phyloP scores from a whole-genome alignment of 768 basidiomycete species.

The Mrakia frigida region DNA sequence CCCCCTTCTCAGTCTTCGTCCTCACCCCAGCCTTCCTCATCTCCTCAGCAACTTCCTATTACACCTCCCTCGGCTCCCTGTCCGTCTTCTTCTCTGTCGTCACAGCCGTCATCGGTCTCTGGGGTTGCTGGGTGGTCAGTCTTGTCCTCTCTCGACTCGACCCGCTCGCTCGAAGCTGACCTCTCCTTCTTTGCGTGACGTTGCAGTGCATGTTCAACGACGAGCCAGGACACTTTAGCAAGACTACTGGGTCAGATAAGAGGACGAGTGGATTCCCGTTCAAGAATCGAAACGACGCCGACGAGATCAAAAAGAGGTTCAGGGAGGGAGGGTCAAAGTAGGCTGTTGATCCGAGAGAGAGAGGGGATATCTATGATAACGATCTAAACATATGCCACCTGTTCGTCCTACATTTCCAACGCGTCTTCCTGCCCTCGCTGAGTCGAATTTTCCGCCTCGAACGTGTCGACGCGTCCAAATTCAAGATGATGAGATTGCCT shows the following conservation, averaged over 20 bases:
- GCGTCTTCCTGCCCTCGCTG: no score
- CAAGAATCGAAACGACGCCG: constrained; percentile 15
- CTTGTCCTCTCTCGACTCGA: neutral
- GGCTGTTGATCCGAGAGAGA: no score
- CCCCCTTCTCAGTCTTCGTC: constrained; percentile 2
- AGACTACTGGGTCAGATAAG: constrained; percentile 30
- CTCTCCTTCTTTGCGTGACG: no score
- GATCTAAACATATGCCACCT: no score
- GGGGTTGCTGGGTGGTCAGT: constrained; percentile 26
- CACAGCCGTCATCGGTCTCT: constrained; percentile 14
- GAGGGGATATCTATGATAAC: no score
- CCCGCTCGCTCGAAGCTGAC: no score
- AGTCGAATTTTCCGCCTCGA: no score
- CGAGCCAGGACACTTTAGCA: constrained; percentile 12
- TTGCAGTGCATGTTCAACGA: constrained; percentile 29
- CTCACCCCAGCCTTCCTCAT: constrained; percentile 22
- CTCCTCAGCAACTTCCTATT: constrained; percentile 10
- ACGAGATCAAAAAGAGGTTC: constrained; percentile 21
- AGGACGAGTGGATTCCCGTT: constrained; percentile 29
- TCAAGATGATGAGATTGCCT: no score
- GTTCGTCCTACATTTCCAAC: no score
- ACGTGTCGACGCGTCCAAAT: no score
- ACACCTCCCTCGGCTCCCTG: constrained; percentile 6
- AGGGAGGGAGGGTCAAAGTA: neutral
- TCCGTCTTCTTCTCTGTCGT: constrained; percentile 21